A percentile compares a stretch with the other conserved stretches of the same genome.
Evolutionary conservation across 1,139 yeast genomes (phyloP).

Genomic region (Arxiozyma heterogenica): DNA sequence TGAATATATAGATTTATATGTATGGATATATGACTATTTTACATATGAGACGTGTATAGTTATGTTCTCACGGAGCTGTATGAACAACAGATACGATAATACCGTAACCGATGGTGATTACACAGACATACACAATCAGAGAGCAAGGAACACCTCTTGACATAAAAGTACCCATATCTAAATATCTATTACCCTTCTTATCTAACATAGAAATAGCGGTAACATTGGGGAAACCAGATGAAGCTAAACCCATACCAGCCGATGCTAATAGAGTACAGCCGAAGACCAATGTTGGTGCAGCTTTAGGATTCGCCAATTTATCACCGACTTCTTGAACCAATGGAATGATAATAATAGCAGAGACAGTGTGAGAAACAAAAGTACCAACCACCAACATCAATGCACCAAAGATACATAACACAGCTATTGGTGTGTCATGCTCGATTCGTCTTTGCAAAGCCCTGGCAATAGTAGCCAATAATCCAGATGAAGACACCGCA

Average conservation of each 20-base stretch:
- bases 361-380: slow-evolving; percentile 68
- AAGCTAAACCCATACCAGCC: slow-evolving; percentile 71
- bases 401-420: slow-evolving; percentile 57
- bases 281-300: slow-evolving; percentile 55
- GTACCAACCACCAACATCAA: slow-evolving; percentile 61
- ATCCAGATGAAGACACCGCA: slow-evolving; percentile 64
- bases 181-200: slow-evolving; percentile 57
- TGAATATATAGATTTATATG: neutral
- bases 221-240: slow-evolving; percentile 70
- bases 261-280: slow-evolving; percentile 60
- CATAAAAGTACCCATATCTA: slow-evolving; percentile 55
- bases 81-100: slow-evolving; percentile 40
- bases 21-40: neutral
- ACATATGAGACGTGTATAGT: neutral
- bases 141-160: slow-evolving; percentile 67
- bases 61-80: neutral
- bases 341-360: slow-evolving; percentile 64
- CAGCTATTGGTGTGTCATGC: slow-evolving; percentile 49
- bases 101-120: slow-evolving; percentile 58
- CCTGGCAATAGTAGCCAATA: slow-evolving; percentile 53
- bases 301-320: slow-evolving; percentile 38
- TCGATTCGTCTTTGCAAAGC: slow-evolving; percentile 48
- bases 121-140: slow-evolving; percentile 44
- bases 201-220: slow-evolving; percentile 75
- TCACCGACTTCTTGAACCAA: slow-evolving; percentile 62